These are phyloP conservation scores for Lepidium africanum DNA, from an alignment of 345 rosid species.

Conservation along the genomic window DNA sequence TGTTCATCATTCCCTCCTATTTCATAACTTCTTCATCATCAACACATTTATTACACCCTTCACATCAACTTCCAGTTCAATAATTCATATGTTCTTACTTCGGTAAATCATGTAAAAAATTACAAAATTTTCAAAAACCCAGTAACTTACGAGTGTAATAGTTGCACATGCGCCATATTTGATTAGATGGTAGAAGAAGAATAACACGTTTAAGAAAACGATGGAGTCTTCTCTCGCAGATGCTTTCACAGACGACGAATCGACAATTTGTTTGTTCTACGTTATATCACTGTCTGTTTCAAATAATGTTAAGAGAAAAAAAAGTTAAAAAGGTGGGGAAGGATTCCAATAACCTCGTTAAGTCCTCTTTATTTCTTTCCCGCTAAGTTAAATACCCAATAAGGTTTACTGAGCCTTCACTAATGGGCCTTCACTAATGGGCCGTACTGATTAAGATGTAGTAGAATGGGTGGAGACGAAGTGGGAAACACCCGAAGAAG, in stretches of 20 bases:
- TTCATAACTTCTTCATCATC: conserved; percentile 9
- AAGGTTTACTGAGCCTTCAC: not conserved
- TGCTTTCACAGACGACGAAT: conserved; percentile 27
- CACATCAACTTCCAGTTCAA: conserved; percentile 4
- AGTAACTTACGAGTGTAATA: conserved; percentile 18
- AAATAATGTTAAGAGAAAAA: not conserved
- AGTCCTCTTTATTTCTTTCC: not conserved
- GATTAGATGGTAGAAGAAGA: not conserved
- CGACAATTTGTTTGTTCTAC: not conserved
- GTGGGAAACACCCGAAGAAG: not conserved
- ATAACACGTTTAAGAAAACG: conserved; percentile 14
- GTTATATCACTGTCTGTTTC: not conserved
- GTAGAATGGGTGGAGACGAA: not conserved
- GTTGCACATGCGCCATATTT: conserved; percentile 5
- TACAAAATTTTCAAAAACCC: not conserved
- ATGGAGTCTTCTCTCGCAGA: not conserved
- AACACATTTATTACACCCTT: not conserved
- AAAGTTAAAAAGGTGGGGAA: not conserved
- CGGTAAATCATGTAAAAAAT: not conserved
- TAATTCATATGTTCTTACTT: conserved; percentile 4
- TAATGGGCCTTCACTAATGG: not conserved
- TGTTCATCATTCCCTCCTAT: conserved; percentile 14
- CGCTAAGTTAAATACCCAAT: conserved; percentile 1
- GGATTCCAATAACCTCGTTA: not conserved
- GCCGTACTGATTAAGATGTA: not conserved